Conservation (phyloP, 768 basidiomycete species). For the Hemileccinum rubropunctum region DNA sequence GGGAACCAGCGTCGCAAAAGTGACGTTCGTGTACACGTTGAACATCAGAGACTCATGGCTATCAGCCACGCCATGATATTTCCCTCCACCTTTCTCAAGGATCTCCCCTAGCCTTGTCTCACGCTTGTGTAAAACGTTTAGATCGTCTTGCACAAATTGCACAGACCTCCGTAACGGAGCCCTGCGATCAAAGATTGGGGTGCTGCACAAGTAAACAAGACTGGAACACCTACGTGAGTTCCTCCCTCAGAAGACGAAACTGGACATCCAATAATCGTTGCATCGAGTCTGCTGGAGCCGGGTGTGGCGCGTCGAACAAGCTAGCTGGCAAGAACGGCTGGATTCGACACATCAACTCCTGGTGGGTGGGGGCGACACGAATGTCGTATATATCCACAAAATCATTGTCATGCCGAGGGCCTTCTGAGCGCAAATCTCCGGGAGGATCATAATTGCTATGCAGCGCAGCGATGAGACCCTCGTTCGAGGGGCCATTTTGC, state of each 20-base stretch:
- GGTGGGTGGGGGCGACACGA: constrained; percentile 66
- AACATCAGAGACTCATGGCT: constrained; percentile 52
- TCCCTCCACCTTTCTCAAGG: constrained; percentile 54
- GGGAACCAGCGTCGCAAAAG: constrained; percentile 45
- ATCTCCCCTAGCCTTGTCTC: constrained; percentile 44
- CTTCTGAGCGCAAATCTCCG: constrained; percentile 45
- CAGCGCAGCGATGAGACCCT: constrained; percentile 41
- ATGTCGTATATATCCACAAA: constrained; percentile 52
- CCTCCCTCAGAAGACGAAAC: constrained; percentile 72
- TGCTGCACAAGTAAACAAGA: background rate
- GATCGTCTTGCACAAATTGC: constrained; percentile 47
- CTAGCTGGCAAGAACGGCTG: constrained; percentile 63
- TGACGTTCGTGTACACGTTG: constrained; percentile 57
- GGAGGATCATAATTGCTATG: constrained; percentile 51
- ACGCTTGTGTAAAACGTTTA: constrained; percentile 20
- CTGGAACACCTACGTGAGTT: constrained; percentile 50
- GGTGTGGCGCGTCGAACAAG: constrained; percentile 60
- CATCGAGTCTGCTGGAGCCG: constrained; percentile 54
- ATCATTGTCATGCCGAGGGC: constrained; percentile 72
- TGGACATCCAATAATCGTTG: constrained; percentile 68
- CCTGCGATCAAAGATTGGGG: constrained; percentile 27
- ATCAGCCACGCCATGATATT: constrained; percentile 45
- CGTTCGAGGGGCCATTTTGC: constrained; percentile 9
- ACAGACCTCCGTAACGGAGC: constrained; percentile 53
- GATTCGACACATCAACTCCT: constrained; percentile 51